phyloP scores from a whole-genome alignment of 129 eudicot species.

The Ambrosia artemisiifolia region DNA sequence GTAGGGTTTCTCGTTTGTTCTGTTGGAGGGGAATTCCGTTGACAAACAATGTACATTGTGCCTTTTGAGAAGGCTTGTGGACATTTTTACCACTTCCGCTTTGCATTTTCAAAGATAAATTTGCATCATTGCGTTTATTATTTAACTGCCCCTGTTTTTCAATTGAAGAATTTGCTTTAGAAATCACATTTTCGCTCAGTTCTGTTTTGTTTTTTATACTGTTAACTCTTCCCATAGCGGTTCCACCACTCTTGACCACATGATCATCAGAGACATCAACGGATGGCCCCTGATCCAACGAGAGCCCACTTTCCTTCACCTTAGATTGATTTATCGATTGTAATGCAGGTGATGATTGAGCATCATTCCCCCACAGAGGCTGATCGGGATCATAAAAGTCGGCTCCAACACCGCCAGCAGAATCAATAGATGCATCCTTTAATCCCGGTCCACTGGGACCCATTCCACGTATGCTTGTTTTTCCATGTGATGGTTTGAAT shows the following conservation, averaged over 20 bases:
- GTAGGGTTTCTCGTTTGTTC: slow-evolving; percentile 67
- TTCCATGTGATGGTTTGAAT: slow-evolving; percentile 35
- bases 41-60: slow-evolving; percentile 79
- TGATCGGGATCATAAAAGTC: slow-evolving; percentile 95
- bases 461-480: slow-evolving; percentile 34
- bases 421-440: slow-evolving; percentile 39
- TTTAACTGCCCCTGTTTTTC: slow-evolving; percentile 38
- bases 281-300: slow-evolving; percentile 42
- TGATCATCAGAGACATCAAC: slow-evolving; percentile 49
- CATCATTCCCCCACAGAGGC: slow-evolving; percentile 79
- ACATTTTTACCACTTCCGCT: slow-evolving; percentile 42
- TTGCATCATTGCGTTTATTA: slow-evolving; percentile 31
- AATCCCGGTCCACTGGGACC: slow-evolving; percentile 30
- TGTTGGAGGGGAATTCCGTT: slow-evolving; percentile 72
- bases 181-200: slow-evolving; percentile 35
- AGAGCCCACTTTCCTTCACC: slow-evolving; percentile 37
- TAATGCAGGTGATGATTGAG: slow-evolving; percentile 49
- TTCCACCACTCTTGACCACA: slow-evolving; percentile 31
- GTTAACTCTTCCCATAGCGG: slow-evolving; percentile 53
- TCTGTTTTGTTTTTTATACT: slow-evolving; percentile 44
- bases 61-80: slow-evolving; percentile 66
- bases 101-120: slow-evolving; percentile 38
- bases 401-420: slow-evolving; percentile 43
- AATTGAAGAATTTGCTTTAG: slow-evolving; percentile 34
- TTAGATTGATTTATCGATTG: slow-evolving; percentile 36